Evolutionary conservation across 179 eudicot genomes (phyloP), one percentile per base, ranked within the genome.

Genomic region (Silene coronaria): DNA sequence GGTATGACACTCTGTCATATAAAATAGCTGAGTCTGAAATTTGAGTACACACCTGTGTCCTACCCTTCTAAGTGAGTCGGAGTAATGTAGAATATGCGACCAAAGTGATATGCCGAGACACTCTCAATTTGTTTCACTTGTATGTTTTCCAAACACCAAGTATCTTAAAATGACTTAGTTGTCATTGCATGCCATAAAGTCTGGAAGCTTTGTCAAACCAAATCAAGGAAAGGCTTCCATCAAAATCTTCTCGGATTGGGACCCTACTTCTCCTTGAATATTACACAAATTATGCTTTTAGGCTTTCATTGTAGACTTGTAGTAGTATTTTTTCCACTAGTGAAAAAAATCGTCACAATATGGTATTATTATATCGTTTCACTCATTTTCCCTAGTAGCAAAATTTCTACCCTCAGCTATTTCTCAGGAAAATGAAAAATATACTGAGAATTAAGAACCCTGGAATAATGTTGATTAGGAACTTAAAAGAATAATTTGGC

Each of bases 231-330:
- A 79, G 72, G 82, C 79, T 79, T 85, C 88, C 86, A 76, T 82
- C 87, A 73, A 87, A 78, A 87, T 89, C 91, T 86, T 80, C 60
- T 38, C 76, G 88, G 88, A 89, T 79, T 76, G 85, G 76, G 89
- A 84, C 92, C 73, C 83, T 38, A 75, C 71, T 71, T 64, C 30
- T 24, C 3, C 36, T 67, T 34, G 21, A 63, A 22, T 32, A 6
- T n/a, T n/a, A n/a, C n/a, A 32, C 3, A 3, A 23, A 23, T 64
- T 72, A 22, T 77, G 26, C 58, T 45, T 23, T 3, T 48, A 13
- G 13, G 17, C 12, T 51, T 36, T 22, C 38, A 22, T 17, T 60
- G 34, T 19, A 23, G 2, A 21, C 8, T 30, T 23, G 71, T n/a
- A 74, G 36, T 23, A 48, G 55, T 48, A 13, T 4, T 48, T 14